A percentile compares a stretch with the other conserved stretches of the same genome.
Evolutionary conservation across 2,329 filamentous ascomycete species (phyloP).

Genomic region (Emydomyces testavorans): DNA sequence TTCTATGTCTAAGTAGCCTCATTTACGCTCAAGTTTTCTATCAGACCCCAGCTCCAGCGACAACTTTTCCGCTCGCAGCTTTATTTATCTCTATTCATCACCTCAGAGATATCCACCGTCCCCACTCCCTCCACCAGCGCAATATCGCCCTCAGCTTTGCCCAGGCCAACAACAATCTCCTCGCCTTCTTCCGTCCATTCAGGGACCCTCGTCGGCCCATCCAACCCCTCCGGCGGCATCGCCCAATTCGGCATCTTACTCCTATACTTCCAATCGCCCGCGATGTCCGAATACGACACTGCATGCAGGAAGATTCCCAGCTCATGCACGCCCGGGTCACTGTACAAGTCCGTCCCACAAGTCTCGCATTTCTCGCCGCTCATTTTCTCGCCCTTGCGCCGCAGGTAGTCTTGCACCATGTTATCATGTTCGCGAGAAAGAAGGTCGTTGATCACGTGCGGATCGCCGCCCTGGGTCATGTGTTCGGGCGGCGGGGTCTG

Average conservation of each 20-base stretch:
- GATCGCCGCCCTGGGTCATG: conserved; percentile 27
- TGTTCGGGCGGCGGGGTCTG: conserved; percentile 29
- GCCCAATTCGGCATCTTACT: conserved; percentile 81
- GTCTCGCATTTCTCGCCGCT: conserved; percentile 70
- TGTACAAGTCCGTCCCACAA: conserved; percentile 82
- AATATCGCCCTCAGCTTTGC: conserved; percentile 18
- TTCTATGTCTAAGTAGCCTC: too few species aligned
- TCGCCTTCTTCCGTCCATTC: conserved; percentile 34
- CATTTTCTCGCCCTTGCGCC: conserved; percentile 84
- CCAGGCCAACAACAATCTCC: conserved; percentile 30
- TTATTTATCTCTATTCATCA: conserved; percentile 6
- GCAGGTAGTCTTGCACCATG: conserved; percentile 82
- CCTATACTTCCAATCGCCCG: conserved; percentile 75
- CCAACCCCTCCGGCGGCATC: conserved; percentile 59
- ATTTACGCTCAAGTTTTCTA: not conserved
- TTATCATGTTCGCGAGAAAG: conserved; percentile 51
- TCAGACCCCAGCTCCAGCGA: not conserved
- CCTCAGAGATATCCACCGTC: conserved; percentile 12
- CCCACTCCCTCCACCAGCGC: conserved; percentile 18
- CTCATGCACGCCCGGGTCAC: conserved; percentile 81
- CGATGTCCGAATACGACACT: conserved; percentile 71
- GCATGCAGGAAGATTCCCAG: conserved; percentile 90
- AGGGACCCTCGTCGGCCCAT: conserved; percentile 58
- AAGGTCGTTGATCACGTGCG: conserved; percentile 30
- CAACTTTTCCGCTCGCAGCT: not conserved